These are phyloP conservation scores for Lepidopterella palustris DNA, from an alignment of 495 filamentous ascomycete genomes.

Conservation along the genomic window DNA sequence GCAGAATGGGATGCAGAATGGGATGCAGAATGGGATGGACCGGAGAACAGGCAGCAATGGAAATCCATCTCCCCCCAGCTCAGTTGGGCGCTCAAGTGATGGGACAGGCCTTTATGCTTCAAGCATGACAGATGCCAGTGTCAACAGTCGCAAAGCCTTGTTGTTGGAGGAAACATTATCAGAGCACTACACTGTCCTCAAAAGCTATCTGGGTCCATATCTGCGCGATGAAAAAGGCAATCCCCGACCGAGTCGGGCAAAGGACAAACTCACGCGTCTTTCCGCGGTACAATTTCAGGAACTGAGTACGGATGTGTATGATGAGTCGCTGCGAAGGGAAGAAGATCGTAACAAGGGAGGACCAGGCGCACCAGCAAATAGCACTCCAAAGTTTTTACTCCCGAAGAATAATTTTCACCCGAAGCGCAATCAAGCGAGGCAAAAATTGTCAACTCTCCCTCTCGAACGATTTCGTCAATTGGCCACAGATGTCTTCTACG, in stretches of 20 bases:
- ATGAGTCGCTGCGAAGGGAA: conserved; percentile 85
- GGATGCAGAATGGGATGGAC: conserved; percentile 14
- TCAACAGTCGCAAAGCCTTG: conserved; percentile 39
- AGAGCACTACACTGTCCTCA: conserved; percentile 77
- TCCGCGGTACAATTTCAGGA: conserved; percentile 93
- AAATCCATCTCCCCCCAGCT: conserved; percentile 77
- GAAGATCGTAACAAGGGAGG: conserved; percentile 41
- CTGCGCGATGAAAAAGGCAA: conserved; percentile 68
- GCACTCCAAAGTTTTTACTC: conserved; percentile 61
- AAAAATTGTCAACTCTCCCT: conserved; percentile 84
- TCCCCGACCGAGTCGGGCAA: conserved; percentile 73
- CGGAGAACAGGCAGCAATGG: conserved; percentile 36
- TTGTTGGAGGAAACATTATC: conserved; percentile 62
- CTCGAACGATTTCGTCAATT: conserved; percentile 80
- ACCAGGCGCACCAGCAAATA: conserved; percentile 45
- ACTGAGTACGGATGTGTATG: conserved; percentile 93
- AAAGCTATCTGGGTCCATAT: conserved; percentile 63
- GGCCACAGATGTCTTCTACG: conserved; percentile 91
- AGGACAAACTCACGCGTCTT: conserved; percentile 85
- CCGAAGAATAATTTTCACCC: conserved; percentile 87
- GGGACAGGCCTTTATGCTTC: conserved; percentile 62
- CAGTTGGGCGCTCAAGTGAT: conserved; percentile 72
- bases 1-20: conserved; percentile 24
- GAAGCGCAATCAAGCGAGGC: conserved; percentile 91
- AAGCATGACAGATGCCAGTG: conserved; percentile 44